Evolutionary conservation across 2,329 filamentous ascomycete genomes (phyloP).

Genomic region (Fusarium newnesense): DNA sequence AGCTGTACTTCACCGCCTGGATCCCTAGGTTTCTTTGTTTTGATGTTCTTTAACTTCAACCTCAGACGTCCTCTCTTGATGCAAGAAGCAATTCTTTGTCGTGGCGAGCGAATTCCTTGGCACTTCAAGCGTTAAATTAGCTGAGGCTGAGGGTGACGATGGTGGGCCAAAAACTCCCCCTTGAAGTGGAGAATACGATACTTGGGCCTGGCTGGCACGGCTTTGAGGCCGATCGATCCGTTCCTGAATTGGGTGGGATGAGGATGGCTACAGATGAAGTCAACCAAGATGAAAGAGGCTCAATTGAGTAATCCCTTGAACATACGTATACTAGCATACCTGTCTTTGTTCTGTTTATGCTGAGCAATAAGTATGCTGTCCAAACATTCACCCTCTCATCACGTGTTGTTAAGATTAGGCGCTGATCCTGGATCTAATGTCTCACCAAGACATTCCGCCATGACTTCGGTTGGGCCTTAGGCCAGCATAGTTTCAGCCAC

Average conservation of each 20-base stretch:
- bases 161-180: slow-evolving; percentile 16
- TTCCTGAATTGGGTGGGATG: neutral
- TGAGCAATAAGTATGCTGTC: neutral
- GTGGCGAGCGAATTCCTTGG: slow-evolving; percentile 22
- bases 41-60: neutral
- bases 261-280: neutral
- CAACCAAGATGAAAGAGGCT: neutral
- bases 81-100: slow-evolving; percentile 22
- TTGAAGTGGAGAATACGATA: slow-evolving; percentile 30
- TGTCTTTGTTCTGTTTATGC: neutral
- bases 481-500: slow-evolving; percentile 13
- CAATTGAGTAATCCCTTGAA: neutral
- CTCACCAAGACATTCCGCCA: slow-evolving; percentile 22
- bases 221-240: slow-evolving; percentile 31
- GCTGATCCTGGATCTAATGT: slow-evolving; percentile 14
- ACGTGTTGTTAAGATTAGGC: neutral
- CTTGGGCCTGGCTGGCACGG: slow-evolving; percentile 22
- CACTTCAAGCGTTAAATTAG: slow-evolving; percentile 23
- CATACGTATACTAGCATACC: neutral
- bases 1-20: neutral
- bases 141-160: slow-evolving; percentile 13
- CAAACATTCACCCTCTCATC: neutral
- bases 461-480: slow-evolving; percentile 8
- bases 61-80: neutral
- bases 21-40: neutral